Evolutionary conservation across 805 yeast species (phyloP).

Genomic region (Kregervanrija fluxuum): DNA sequence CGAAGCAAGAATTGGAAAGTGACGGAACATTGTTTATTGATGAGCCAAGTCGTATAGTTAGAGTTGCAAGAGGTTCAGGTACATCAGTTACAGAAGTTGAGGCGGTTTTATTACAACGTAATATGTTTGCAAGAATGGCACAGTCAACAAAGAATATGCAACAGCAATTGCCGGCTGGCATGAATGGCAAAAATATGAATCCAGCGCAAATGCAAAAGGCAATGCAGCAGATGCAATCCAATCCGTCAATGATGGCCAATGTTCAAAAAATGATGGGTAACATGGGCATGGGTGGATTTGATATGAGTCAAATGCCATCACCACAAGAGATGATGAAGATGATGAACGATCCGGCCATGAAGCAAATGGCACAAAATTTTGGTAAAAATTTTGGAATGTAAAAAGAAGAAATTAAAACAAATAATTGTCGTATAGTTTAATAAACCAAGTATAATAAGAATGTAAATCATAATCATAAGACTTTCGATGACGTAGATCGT

Average conservation of each 20-base stretch:
- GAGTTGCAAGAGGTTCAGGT: slow-evolving; percentile 94
- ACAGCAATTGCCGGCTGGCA: slow-evolving; percentile 2
- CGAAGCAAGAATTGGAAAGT: slow-evolving; percentile 79
- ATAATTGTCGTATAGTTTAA: no score
- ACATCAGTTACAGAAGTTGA: slow-evolving; percentile 89
- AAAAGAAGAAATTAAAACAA: not conserved
- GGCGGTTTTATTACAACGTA: slow-evolving; percentile 82
- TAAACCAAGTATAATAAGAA: no score
- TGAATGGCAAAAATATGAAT: slow-evolving; percentile 26
- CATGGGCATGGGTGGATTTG: slow-evolving; percentile 48
- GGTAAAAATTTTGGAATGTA: slow-evolving; percentile 22
- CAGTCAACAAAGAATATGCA: slow-evolving; percentile 54
- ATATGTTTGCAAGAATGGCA: slow-evolving; percentile 93
- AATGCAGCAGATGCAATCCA: slow-evolving; percentile 57
- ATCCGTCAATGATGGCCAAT: slow-evolving; percentile 69
- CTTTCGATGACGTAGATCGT: no score
- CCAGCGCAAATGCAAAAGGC: slow-evolving; percentile 34
- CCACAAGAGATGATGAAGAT: slow-evolving; percentile 38
- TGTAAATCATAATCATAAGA: no score
- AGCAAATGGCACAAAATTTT: slow-evolving; percentile 48
- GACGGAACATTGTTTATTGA: slow-evolving; percentile 78
- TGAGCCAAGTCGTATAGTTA: slow-evolving; percentile 77
- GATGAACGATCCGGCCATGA: slow-evolving; percentile 69
- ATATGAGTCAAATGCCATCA: slow-evolving; percentile 30
- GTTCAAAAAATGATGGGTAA: slow-evolving; percentile 73